Percentiles rank a stretch among this genome's conserved stretches.
These are phyloP conservation scores for Phytophthora ramorum DNA, from an alignment of 352 stramenopile genomes.

Conservation along the genomic window DNA sequence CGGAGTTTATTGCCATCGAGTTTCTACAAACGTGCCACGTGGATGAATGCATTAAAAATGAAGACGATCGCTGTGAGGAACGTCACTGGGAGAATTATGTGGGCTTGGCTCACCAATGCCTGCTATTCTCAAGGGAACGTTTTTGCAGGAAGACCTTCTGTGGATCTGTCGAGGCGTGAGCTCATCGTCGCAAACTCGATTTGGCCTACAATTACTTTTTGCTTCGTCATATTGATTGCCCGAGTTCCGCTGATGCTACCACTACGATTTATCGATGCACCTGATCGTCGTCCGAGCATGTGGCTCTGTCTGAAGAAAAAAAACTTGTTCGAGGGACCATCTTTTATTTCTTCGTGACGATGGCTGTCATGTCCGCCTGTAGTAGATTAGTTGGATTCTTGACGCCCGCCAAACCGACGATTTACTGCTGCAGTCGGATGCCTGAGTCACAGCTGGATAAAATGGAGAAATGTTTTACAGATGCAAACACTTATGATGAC, in stretches of 20 bases:
- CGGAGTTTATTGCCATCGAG: background rate
- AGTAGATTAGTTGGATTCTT: conserved; percentile 13
- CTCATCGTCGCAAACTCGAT: conserved; percentile 16
- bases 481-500: no score
- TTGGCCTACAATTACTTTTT: conserved; percentile 21
- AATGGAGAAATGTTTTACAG: no score
- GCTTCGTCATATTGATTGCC: conserved; percentile 6
- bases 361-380: conserved; percentile 11
- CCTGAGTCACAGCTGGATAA: no score
- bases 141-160: conserved; percentile 19
- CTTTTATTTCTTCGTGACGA: conserved; percentile 14
- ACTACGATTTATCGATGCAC: conserved; percentile 14
- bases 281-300: conserved; percentile 11
- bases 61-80: conserved; percentile 15
- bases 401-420: background rate
- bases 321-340: conserved; percentile 2
- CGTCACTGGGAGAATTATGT: conserved; percentile 12
- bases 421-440: no score
- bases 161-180: conserved; percentile 18
- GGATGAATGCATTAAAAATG: conserved; percentile 2
- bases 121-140: conserved; percentile 22
- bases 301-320: conserved; percentile 29
- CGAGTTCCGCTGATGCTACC: conserved; percentile 16
- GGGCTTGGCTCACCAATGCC: conserved; percentile 22
- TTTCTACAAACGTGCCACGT: background rate